These are phyloP conservation scores for Ceriops zippeliana DNA, from an alignment of 345 rosid species.

Conservation along the genomic window DNA sequence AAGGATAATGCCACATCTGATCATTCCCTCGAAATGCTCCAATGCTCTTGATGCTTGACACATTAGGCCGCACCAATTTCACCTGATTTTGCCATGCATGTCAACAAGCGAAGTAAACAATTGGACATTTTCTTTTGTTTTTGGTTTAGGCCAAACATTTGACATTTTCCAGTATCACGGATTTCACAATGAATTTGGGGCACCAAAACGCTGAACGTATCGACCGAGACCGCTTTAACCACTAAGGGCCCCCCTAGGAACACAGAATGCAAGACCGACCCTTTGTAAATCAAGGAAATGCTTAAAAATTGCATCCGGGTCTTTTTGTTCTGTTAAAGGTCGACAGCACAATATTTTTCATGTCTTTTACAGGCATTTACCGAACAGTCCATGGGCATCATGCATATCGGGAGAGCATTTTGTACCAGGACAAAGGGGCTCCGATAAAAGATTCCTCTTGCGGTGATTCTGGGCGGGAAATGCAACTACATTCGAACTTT, in stretches of 20 bases:
- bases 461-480: slow-evolving; percentile 29
- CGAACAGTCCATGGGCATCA: slow-evolving; percentile 24
- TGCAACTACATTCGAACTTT: too few species aligned
- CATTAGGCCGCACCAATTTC: slow-evolving; percentile 30
- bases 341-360: slow-evolving; percentile 40
- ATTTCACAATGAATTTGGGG: slow-evolving; percentile 46
- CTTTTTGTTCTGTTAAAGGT: slow-evolving; percentile 29
- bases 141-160: too few species aligned
- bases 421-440: slow-evolving; percentile 28
- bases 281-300: slow-evolving; percentile 39
- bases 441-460: slow-evolving; percentile 20
- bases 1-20: slow-evolving; percentile 35
- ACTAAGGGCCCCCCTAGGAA: slow-evolving; percentile 24
- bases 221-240: slow-evolving; percentile 27
- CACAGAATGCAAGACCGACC: slow-evolving; percentile 32
- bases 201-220: slow-evolving; percentile 27
- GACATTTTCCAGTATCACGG: slow-evolving; percentile 37
- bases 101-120: slow-evolving; percentile 44
- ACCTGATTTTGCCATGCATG: slow-evolving; percentile 53
- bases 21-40: slow-evolving; percentile 38
- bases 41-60: slow-evolving; percentile 38
- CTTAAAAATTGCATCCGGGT: slow-evolving; percentile 21
- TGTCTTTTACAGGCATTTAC: slow-evolving; percentile 44
- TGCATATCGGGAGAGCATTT: slow-evolving; percentile 13
- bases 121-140: slow-evolving; percentile 23